phyloP scores from a whole-genome alignment of 345 rosid genomes.

The Euphorbia lathyris region DNA sequence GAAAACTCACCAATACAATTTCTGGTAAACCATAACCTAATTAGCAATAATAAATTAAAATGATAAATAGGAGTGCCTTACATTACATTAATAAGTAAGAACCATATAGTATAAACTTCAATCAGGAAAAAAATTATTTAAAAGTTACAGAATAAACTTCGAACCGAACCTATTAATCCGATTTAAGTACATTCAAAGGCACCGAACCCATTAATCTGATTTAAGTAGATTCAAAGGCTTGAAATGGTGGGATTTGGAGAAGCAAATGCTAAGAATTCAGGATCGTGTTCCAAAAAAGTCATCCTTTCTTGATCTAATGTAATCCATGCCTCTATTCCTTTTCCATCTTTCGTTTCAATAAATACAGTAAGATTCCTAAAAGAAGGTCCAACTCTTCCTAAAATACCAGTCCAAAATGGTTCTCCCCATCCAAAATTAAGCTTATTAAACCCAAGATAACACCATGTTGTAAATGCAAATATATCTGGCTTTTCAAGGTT shows the following conservation, averaged over 20 bases:
- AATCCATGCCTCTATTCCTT: conserved; percentile 27
- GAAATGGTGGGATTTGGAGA: conserved; percentile 21
- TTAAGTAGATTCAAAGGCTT: not conserved
- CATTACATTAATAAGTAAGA: no score
- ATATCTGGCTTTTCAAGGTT: conserved; percentile 15
- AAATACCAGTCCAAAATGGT: not conserved
- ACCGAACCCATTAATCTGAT: no score
- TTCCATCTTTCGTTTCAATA: conserved; percentile 7
- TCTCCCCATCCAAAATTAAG: conserved; percentile 24
- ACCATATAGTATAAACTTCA: no score
- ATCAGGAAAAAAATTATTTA: no score
- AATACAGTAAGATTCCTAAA: conserved; percentile 15
- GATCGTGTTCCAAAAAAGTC: conserved; percentile 9
- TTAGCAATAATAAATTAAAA: no score
- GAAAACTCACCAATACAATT: no score
- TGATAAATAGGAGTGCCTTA: no score
- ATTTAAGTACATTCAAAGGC: no score
- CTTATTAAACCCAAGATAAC: conserved; percentile 12
- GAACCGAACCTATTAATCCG: no score
- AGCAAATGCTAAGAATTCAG: conserved; percentile 23
- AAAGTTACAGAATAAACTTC: no score
- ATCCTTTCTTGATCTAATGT: conserved; percentile 15
- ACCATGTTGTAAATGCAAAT: conserved; percentile 23
- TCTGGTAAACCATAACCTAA: no score
- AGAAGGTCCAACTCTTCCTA: conserved; percentile 14